Conservation (phyloP, 108 stramenopile species). For the Conticribra weissflogii region DNA sequence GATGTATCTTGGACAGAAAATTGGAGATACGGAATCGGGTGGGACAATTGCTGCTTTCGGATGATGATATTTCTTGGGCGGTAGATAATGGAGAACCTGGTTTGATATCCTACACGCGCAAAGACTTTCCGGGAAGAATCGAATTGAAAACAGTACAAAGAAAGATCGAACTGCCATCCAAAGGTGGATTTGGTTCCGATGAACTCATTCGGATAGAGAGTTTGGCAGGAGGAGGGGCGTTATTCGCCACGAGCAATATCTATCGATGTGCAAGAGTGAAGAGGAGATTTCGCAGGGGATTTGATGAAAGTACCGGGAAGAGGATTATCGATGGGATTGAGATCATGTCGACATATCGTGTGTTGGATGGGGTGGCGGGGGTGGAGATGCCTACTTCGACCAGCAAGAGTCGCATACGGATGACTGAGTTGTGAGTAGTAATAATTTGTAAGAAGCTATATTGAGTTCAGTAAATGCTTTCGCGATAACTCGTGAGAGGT, state of each 20-base stretch:
- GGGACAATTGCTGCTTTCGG: not conserved
- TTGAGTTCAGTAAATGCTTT: too few relatives aligned
- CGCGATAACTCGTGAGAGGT: too few relatives aligned
- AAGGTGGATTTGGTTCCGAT: constrained; percentile 58
- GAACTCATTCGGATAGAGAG: constrained; percentile 49
- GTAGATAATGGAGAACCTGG: constrained; percentile 9
- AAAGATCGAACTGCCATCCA: constrained; percentile 50
- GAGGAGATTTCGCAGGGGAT: constrained; percentile 53
- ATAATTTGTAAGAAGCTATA: too few relatives aligned
- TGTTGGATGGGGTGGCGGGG: constrained; percentile 74
- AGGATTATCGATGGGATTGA: constrained; percentile 74
- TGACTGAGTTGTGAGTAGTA: constrained; percentile 23
- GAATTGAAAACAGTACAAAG: constrained; percentile 49
- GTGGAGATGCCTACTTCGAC: constrained; percentile 69
- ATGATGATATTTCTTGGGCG: constrained; percentile 28
- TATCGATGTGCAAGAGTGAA: constrained; percentile 52
- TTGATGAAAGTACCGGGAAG: constrained; percentile 52
- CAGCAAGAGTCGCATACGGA: constrained; percentile 39
- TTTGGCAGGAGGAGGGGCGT: constrained; percentile 32
- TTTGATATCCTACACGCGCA: constrained; percentile 21
- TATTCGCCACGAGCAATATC: constrained; percentile 20
- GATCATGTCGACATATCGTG: constrained; percentile 67
- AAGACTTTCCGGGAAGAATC: constrained; percentile 2
- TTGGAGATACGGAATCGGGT: constrained; percentile 47
- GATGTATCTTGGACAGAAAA: constrained; percentile 58